These are phyloP conservation scores for Pleurotus citrinopileatus DNA, from an alignment of 768 basidiomycete genomes.

Conservation along the genomic window DNA sequence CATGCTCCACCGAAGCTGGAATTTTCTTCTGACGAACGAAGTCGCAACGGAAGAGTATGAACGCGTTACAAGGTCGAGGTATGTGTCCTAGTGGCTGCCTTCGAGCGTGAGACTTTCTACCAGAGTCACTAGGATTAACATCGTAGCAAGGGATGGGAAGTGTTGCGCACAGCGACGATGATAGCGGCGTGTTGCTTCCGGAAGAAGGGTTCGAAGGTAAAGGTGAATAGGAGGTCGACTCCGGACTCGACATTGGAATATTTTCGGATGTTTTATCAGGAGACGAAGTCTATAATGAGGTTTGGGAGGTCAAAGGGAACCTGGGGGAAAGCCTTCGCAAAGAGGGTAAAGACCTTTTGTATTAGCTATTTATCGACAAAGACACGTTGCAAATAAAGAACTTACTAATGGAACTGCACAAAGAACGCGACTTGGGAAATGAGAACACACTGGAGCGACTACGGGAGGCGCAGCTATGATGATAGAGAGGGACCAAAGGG, in stretches of 20 bases:
- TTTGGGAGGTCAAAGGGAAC: not conserved
- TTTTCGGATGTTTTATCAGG: not conserved
- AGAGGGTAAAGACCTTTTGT: not conserved
- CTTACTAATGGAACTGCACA: slow-evolving; percentile 9
- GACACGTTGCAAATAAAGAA: slow-evolving; percentile 12
- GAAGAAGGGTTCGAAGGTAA: slow-evolving; percentile 1
- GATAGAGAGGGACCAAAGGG: not conserved
- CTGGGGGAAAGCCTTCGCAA: not conserved
- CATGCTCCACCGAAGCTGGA: slow-evolving; percentile 51
- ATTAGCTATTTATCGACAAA: slow-evolving; percentile 6
- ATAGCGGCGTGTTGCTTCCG: not conserved
- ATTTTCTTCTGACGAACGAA: slow-evolving; percentile 62
- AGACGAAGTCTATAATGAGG: not conserved
- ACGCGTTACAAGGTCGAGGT: slow-evolving; percentile 73
- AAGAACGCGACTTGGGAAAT: not conserved
- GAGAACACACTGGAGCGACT: not conserved
- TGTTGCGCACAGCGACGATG: not conserved
- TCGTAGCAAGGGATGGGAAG: not conserved
- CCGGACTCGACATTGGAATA: not conserved
- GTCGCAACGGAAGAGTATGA: slow-evolving; percentile 78
- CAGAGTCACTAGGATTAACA: not conserved
- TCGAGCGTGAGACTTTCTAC: slow-evolving; percentile 34
- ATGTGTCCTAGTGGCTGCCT: slow-evolving; percentile 54
- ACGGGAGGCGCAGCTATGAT: too few relatives aligned
- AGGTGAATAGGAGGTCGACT: not conserved